These are phyloP conservation scores for Vitellaria paradoxa DNA, from an alignment of 179 eudicot genomes.

Conservation along the genomic window DNA sequence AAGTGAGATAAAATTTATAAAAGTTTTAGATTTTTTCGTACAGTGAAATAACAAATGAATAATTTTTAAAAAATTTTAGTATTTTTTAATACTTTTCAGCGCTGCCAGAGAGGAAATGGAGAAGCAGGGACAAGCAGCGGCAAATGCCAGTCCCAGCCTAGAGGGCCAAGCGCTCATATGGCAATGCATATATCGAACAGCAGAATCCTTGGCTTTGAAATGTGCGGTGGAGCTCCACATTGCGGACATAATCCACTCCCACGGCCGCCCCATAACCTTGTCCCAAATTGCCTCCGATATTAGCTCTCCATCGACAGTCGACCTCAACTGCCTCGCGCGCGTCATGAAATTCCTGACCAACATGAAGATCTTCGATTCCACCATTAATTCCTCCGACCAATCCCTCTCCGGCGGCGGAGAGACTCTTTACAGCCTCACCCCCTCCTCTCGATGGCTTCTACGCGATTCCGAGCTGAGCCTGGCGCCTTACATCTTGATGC, in stretches of 20 bases:
- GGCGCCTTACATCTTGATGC: constrained; percentile 32
- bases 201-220: constrained; percentile 13
- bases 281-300: constrained; percentile 24
- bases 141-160: background rate
- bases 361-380: constrained; percentile 19
- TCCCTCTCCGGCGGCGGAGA: constrained; percentile 12
- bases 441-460: constrained; percentile 31
- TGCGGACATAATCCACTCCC: constrained; percentile 27
- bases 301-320: constrained; percentile 8
- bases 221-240: constrained; percentile 32
- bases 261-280: constrained; percentile 27
- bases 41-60: no score
- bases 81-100: no score
- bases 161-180: constrained; percentile 8
- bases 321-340: constrained; percentile 22
- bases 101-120: no score
- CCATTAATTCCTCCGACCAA: background rate
- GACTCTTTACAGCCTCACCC: constrained; percentile 30
- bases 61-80: no score
- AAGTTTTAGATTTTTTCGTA: no score
- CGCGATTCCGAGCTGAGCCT: constrained; percentile 17
- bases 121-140: background rate
- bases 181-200: constrained; percentile 5
- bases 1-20: no score
- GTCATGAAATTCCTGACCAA: constrained; percentile 28